Conservation (phyloP, 2,329 filamentous ascomycete genomes). For the Penicillium sp. region DNA sequence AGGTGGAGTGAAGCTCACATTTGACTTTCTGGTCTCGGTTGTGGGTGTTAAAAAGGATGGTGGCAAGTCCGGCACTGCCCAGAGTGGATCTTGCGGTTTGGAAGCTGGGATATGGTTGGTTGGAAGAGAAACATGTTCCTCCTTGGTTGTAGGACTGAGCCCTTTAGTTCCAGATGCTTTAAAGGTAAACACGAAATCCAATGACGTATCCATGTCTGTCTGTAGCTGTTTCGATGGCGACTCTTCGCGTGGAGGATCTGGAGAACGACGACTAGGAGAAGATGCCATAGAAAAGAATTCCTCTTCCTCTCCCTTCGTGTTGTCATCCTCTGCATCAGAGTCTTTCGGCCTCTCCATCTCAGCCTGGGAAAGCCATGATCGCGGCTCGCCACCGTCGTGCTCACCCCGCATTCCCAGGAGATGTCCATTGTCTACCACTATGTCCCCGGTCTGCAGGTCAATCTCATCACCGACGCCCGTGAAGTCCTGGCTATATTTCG, state of each 20-base stretch:
- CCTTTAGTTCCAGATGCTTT: slow-evolving; percentile 10
- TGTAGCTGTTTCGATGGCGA: not conserved
- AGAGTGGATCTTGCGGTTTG: slow-evolving; percentile 17
- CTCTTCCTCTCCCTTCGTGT: slow-evolving; percentile 3
- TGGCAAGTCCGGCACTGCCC: slow-evolving; percentile 23
- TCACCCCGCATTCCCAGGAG: slow-evolving; percentile 62
- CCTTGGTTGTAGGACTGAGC: slow-evolving; percentile 1
- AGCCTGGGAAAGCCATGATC: slow-evolving; percentile 20
- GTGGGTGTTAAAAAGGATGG: slow-evolving; percentile 18
- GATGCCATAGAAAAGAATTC: slow-evolving; percentile 1
- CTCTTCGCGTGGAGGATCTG: not conserved
- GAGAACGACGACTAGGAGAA: not conserved
- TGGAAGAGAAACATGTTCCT: not conserved
- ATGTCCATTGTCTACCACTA: slow-evolving; percentile 91
- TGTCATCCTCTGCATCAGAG: slow-evolving; percentile 1
- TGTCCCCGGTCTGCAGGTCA: slow-evolving; percentile 73
- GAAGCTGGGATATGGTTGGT: slow-evolving; percentile 2
- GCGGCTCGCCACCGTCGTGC: slow-evolving; percentile 46
- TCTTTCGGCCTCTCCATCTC: slow-evolving; percentile 14
- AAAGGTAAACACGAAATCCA: slow-evolving; percentile 7
- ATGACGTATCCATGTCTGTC: not conserved
- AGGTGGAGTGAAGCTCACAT: slow-evolving; percentile 9
- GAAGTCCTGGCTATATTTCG: slow-evolving; percentile 83
- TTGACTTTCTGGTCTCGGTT: slow-evolving; percentile 11
- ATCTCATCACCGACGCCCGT: slow-evolving; percentile 84